Base-by-base conservation (phyloP, 352 stramenopile species). In the Phytophthora citricola region DNA sequence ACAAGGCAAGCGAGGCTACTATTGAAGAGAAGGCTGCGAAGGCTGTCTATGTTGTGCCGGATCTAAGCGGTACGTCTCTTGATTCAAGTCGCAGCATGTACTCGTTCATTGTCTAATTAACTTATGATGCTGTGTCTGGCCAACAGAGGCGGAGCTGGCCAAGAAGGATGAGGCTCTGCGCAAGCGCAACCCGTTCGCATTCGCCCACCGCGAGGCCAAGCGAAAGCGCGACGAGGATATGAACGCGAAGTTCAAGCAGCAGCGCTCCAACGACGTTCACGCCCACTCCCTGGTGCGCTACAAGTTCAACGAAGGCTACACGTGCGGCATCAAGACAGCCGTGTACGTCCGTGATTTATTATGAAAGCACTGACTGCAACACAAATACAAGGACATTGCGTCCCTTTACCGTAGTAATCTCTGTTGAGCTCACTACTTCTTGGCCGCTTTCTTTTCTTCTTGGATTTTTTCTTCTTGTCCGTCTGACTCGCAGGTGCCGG, bases 221-320 rank as follows among this genome's bases (percentile, higher is more conserved):
- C 78, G 85, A 47, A 94, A 92, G 67, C 85, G 82, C 27, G 75
- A 87, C 41, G 65, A 83, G 55, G 65, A 82, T 22, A 32, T 73
- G 45, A 73, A 73, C 24, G 71, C 75, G n/a, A 77, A 88, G 39
- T 59, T 79, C 38, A 66, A 78, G 51, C 66, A 78, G 17, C 63
- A 78, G 41, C 54, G 50, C 45, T 58, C 58, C 27, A 66, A 39
- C 31, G 38, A 52, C 32, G 57, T 31, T 11, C 58, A 77, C 41
- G 38, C 56, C 10, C 71, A 85, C n/a, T 64, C 71, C 2, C 63
- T 75, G 26, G 83, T 97, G 55, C 83, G 81, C 27, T 97, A 92
- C 75, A 93, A 94, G 64, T 97, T 93, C 58, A 95, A 97, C 51
- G 88, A 97, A 77, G 91, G 91, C 39, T 96, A 94, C 73, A 96